Base-by-base conservation (phyloP, 2,329 filamentous ascomycete species). In the Fusarium cicatricum region DNA sequence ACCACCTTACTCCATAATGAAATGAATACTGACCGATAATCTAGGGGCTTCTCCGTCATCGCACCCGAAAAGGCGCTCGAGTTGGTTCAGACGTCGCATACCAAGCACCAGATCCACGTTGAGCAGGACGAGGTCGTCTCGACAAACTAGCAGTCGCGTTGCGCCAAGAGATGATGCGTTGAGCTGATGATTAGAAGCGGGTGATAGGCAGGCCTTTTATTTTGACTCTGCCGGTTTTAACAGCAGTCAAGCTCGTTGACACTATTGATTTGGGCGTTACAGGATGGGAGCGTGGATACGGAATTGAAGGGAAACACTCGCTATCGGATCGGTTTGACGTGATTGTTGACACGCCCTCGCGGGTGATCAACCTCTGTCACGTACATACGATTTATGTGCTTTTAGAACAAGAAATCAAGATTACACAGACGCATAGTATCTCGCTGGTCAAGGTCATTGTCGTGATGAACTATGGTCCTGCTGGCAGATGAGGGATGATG, bases 91-190 rank as follows among this genome's bases (percentile, higher is more conserved):
- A 78, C 85, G 2, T 80, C 85, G 76, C 86, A 86, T 55, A 78
- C 79, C 49, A 72, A 76, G 28, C 73, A 81, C 37, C 64, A 72
- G 16, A 72, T 78, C 55, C 65, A 50, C 14, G 85, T 97, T 60
- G 92, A 97, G 75, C 87, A 93, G 68, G 92, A 97, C 70, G 79
- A 89, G 70, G 76, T 88, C 21, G 83, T 95, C 43, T 80, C 84
- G 11, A 78, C 52, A 42, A 59, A 52, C 34, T 69, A 52, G 40
- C 23, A 3, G 28, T n/a, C 29, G 19, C 37, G 39, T 32, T 23
- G 31, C 33, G 21, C 32, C 31, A 16, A 17, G 31, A 26, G 26
- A 34, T 43, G 42, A 36, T 15, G 43, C 37, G 36, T 39, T 19
- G 23, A 34, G 31, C 41, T 56, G 38, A 47, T 41, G 56, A 52